Base-by-base conservation (phyloP, 768 basidiomycete species). In the Auriscalpium orientale region DNA sequence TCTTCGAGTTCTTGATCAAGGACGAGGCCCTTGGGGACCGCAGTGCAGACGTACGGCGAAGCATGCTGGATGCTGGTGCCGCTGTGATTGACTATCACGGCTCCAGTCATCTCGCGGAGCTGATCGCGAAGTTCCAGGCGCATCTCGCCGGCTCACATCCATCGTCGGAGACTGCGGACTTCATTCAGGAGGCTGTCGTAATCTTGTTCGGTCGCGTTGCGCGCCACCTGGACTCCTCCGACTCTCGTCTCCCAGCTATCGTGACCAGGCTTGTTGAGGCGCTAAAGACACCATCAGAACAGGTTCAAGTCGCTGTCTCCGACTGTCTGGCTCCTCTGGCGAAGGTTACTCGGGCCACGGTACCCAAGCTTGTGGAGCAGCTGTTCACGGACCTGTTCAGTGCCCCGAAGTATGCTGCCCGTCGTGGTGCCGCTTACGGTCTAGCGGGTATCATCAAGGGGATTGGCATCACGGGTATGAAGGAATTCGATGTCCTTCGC, bases 341-440 rank as follows among this genome's bases (percentile, higher is more conserved):
- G 44, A 78, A 79, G 37, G 71, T 84, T 34, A 87, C 91, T 78
- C 74, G 76, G 35, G 72, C 78, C 34, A 78, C 79, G 22, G 77
- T 86, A 15, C 73, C 79, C 2, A 67, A 70, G 20, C 74, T 99
- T n/a, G 79, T 93, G 46, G 89, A 91, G 50, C 73, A 77, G 54
- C 76, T 99, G 3, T 80, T 94, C 62, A 77, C 82, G 11, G 86
- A 92, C 36, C 76, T 98, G 16, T 83, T 89, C 57, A 77, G 82
- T 49, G 85, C 84, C 5, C 75, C 82, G 8, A 98, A 94, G 68
- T 98, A 99, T 66, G 95, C 91, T 10, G 79, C 82, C 51, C 82
- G 97, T n/a, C 82, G 95, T n/a, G 97, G 97, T 35, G 95, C 95
- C 1, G 95, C 95, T 1, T 98, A 98, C 68, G 97, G 95, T 44